phyloP scores from a whole-genome alignment of 1,284 basidiomycete genomes.

The Peniophora sp. region DNA sequence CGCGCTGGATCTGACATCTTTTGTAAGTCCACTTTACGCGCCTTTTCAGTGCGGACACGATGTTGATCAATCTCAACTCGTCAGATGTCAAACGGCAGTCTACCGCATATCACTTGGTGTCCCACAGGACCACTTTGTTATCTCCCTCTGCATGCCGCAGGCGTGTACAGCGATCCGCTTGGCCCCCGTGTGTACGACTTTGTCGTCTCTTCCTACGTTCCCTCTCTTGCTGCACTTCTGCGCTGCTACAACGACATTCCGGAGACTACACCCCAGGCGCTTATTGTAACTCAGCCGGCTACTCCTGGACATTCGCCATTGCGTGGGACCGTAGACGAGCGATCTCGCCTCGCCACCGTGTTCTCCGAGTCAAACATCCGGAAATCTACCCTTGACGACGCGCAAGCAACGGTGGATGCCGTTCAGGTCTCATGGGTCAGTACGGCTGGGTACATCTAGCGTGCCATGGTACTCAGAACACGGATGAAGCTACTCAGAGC shows the following conservation, averaged over 20 bases:
- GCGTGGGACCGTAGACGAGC: not conserved
- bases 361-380: not conserved
- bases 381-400: not conserved
- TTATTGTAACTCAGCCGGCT: conserved; percentile 2
- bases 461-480: not conserved
- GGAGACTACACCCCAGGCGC: not conserved
- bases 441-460: not conserved
- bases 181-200: conserved; percentile 8
- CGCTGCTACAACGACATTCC: not conserved
- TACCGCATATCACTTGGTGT: conserved; percentile 15
- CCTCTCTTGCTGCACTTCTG: conserved; percentile 9
- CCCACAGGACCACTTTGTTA: conserved; percentile 15
- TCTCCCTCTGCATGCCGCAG: conserved; percentile 19
- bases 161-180: conserved; percentile 6
- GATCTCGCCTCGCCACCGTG: not conserved
- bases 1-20: not conserved
- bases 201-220: conserved; percentile 17
- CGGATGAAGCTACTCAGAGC: not conserved
- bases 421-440: not conserved
- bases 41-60: not conserved
- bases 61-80: not conserved
- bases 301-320: not conserved
- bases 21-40: not conserved
- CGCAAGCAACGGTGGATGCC: not conserved
- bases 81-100: not conserved